Percentiles rank a stretch among this genome's conserved stretches.
Evolutionary conservation across 495 filamentous ascomycete genomes (phyloP).

Genomic region (Friedmanniomyces simplex): DNA sequence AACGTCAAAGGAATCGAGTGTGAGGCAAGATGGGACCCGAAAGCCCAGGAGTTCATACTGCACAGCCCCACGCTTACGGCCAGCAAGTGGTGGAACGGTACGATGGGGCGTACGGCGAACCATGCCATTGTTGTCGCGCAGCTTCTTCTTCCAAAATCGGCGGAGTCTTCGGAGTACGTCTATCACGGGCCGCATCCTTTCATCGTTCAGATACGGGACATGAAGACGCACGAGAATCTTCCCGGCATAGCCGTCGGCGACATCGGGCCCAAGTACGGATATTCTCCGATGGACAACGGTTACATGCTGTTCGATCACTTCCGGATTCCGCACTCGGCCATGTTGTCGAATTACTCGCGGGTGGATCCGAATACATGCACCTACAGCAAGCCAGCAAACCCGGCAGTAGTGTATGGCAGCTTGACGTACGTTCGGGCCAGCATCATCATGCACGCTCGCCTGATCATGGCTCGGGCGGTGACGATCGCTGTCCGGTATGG

Average conservation of each 20-base stretch:
- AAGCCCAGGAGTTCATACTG: slow-evolving; percentile 35
- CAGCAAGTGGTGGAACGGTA: slow-evolving; percentile 45
- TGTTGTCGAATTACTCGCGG: slow-evolving; percentile 37
- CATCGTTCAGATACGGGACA: slow-evolving; percentile 39
- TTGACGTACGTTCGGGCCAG: slow-evolving; percentile 38
- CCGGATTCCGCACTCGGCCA: slow-evolving; percentile 38
- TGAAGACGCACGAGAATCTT: slow-evolving; percentile 35
- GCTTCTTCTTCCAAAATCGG: slow-evolving; percentile 31
- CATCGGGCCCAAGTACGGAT: slow-evolving; percentile 41
- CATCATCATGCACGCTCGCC: slow-evolving; percentile 39
- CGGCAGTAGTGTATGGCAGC: slow-evolving; percentile 38
- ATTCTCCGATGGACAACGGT: slow-evolving; percentile 40
- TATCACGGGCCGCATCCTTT: slow-evolving; percentile 40
- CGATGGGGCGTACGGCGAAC: slow-evolving; percentile 37
- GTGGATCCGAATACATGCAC: slow-evolving; percentile 35
- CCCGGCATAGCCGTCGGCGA: slow-evolving; percentile 40
- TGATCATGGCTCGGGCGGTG: slow-evolving; percentile 39
- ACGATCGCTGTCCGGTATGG: slow-evolving; percentile 40
- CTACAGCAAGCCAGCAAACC: slow-evolving; percentile 34
- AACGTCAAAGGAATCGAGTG: slow-evolving; percentile 41
- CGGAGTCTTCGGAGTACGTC: slow-evolving; percentile 22
- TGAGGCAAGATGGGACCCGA: slow-evolving; percentile 35
- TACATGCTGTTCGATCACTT: slow-evolving; percentile 42
- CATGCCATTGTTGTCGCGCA: slow-evolving; percentile 41
- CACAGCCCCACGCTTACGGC: slow-evolving; percentile 40